phyloP scores from a whole-genome alignment of 129 eudicot genomes.

The Saussurea involucrata region DNA sequence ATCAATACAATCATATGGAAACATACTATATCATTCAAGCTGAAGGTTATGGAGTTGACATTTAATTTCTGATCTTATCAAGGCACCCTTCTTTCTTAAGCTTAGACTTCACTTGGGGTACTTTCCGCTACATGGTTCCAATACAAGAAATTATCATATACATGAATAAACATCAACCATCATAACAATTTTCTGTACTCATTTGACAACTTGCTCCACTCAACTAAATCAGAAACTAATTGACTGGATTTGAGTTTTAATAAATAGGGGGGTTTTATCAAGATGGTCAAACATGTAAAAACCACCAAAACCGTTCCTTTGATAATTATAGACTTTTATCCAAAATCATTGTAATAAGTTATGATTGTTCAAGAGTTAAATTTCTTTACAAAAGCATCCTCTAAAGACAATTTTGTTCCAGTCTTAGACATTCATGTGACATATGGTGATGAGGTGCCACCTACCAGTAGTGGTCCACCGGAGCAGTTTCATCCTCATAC shows the following conservation, averaged over 20 bases:
- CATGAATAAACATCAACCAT: background rate
- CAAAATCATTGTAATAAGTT: background rate
- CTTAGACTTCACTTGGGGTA: background rate
- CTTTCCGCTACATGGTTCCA: background rate
- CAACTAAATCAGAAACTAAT: background rate
- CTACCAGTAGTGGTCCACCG: constrained; percentile 13
- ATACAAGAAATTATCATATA: background rate
- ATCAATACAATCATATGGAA: background rate
- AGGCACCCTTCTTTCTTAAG: background rate
- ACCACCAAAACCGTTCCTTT: background rate
- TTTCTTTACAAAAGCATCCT: background rate
- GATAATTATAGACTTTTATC: background rate
- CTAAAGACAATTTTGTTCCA: constrained; percentile 2
- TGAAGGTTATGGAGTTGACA: background rate
- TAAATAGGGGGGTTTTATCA: background rate
- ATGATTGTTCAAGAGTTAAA: background rate
- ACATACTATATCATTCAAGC: background rate
- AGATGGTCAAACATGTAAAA: background rate
- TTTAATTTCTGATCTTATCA: background rate
- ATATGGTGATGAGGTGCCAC: constrained; percentile 8
- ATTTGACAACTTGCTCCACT: background rate
- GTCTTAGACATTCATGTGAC: constrained; percentile 21
- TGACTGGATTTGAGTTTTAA: background rate
- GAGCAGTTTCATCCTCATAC: constrained; percentile 2
- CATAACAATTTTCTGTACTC: background rate